A percentile compares a stretch with the other conserved stretches of the same genome.
phyloP scores from a whole-genome alignment of 371 early-diverging fungal genomes.

The Fennellomyces sp. region DNA sequence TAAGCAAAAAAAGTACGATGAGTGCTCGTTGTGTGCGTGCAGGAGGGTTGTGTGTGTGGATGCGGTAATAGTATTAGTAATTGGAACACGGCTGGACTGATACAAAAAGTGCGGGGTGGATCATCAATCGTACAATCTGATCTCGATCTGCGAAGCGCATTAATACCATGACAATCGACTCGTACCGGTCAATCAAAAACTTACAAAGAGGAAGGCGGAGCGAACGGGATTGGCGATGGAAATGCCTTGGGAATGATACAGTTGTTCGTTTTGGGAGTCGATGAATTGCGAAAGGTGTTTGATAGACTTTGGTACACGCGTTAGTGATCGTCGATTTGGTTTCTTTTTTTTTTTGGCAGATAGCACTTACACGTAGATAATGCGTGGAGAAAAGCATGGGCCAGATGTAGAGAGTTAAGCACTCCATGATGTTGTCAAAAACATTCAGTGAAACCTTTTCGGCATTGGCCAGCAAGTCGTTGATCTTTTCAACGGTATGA shows the following conservation, averaged over 20 bases:
- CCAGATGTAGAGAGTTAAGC: conserved; percentile 47
- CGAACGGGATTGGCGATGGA: conserved; percentile 49
- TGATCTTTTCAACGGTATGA: conserved; percentile 45
- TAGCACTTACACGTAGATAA: conserved; percentile 43
- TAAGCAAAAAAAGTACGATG: too few species aligned
- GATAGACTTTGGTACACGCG: conserved; percentile 21
- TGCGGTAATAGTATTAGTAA: too few species aligned
- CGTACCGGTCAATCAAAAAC: conserved; percentile 11
- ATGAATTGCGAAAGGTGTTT: conserved; percentile 37
- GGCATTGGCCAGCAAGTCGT: conserved; percentile 38
- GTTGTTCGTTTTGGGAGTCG: conserved; percentile 38
- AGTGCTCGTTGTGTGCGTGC: too few species aligned
- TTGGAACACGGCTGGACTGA: not conserved
- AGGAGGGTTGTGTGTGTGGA: too few species aligned
- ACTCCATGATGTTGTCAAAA: conserved; percentile 52
- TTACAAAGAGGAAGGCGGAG: conserved; percentile 53
- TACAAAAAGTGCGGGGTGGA: not conserved
- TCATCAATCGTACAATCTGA: conserved; percentile 10
- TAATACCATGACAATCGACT: not conserved
- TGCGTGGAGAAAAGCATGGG: conserved; percentile 46
- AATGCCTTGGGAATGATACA: conserved; percentile 36
- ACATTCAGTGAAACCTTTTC: conserved; percentile 42
- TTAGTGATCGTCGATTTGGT: not conserved
- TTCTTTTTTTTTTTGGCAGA: not conserved
- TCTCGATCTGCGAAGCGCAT: not conserved